These are phyloP conservation scores for Cryptomeria japonica DNA, from an alignment of 75 land plant genomes.

Conservation along the genomic window DNA sequence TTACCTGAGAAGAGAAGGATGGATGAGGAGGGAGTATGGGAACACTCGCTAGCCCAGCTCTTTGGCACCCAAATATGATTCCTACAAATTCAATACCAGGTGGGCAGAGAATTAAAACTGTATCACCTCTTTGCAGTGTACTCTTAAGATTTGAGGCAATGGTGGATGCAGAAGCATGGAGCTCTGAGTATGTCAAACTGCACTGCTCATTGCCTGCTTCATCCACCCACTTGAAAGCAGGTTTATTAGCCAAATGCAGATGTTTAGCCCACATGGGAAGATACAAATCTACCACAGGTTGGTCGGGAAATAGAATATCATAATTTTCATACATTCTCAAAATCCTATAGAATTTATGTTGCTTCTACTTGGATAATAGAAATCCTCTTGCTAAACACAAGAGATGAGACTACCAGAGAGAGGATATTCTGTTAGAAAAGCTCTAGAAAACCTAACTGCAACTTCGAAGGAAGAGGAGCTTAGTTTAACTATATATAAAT, in stretches of 20 bases:
- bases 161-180: conserved; percentile 22
- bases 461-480: too few relatives aligned
- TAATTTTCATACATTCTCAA: conserved; percentile 34
- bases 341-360: neutral
- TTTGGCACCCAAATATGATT: too few relatives aligned
- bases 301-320: conserved; percentile 16
- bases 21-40: conserved; percentile 38
- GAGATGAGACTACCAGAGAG: too few relatives aligned
- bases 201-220: too few relatives aligned
- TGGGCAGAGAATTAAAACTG: too few relatives aligned
- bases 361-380: neutral
- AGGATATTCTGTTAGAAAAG: too few relatives aligned
- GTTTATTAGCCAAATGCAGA: conserved; percentile 33
- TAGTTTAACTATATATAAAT: too few relatives aligned
- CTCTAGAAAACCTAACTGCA: too few relatives aligned
- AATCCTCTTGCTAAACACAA: too few relatives aligned
- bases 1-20: conserved; percentile 6
- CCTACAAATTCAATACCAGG: too few relatives aligned
- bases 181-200: conserved; percentile 4
- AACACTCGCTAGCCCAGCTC: conserved; percentile 39
- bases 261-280: conserved; percentile 45
- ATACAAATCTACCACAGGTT: neutral
- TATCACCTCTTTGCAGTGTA: conserved; percentile 22
- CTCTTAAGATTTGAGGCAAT: conserved; percentile 26
- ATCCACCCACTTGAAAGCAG: conserved; percentile 15